Evolutionary conservation across 2,329 filamentous ascomycete genomes (phyloP).

Genomic region (Stromatinia cepivora): DNA sequence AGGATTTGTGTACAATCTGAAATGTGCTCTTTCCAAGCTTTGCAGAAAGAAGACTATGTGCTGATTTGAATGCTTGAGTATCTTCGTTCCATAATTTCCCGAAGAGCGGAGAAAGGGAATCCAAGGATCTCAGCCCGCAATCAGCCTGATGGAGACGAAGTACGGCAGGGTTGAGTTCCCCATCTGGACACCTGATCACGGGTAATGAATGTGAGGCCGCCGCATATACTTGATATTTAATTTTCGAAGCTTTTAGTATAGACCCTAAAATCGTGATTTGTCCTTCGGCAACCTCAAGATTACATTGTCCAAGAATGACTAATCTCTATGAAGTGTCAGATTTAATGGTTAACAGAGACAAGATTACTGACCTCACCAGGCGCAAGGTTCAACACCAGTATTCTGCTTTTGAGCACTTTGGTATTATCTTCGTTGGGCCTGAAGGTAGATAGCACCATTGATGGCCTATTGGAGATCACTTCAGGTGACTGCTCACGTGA

Average conservation of each 20-base stretch:
- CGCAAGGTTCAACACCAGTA: conserved; percentile 46
- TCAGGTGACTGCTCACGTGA: conserved; percentile 34
- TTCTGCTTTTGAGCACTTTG: conserved; percentile 44
- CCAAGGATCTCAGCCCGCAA: conserved; percentile 53
- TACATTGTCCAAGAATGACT: conserved; percentile 67
- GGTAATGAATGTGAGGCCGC: conserved; percentile 70
- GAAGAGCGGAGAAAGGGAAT: conserved; percentile 65
- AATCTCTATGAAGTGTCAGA: conserved; percentile 51
- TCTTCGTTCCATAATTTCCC: conserved; percentile 63
- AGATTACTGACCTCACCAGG: conserved; percentile 50
- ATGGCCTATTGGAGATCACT: conserved; percentile 31
- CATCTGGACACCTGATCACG: conserved; percentile 54
- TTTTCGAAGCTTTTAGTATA: conserved; percentile 52
- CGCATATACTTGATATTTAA: conserved; percentile 59
- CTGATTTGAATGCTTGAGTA: conserved; percentile 30
- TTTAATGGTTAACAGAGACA: neutral
- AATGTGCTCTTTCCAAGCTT: conserved; percentile 45
- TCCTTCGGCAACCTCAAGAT: conserved; percentile 61
- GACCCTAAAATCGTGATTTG: conserved; percentile 66
- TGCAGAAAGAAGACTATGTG: conserved; percentile 24
- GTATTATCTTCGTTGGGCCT: conserved; percentile 49
- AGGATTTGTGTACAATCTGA: conserved; percentile 53
- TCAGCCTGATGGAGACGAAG: conserved; percentile 55
- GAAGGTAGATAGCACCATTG: conserved; percentile 49
- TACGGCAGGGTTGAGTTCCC: conserved; percentile 53